Conservation (phyloP, 2,329 filamentous ascomycete species). For the Dryadomyces quercus-mongolicae region DNA sequence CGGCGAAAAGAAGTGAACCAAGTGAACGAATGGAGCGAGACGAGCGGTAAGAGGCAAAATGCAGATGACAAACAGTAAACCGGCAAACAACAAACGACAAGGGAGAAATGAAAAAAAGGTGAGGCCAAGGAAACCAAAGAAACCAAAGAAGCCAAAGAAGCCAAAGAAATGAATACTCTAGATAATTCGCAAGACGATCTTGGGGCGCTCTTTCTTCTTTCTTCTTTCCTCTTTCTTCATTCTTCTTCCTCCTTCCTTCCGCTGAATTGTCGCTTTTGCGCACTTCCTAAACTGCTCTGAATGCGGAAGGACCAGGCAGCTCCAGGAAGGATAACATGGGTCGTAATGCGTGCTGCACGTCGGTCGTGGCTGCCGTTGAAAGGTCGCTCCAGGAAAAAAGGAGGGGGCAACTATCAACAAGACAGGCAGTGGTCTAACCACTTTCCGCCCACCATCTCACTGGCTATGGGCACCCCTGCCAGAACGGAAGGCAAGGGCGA, state of each 20-base stretch:
- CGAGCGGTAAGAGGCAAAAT: no score
- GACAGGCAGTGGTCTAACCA: not conserved
- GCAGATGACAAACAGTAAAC: no score
- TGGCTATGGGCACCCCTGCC: not conserved
- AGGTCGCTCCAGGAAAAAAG: constrained; percentile 17
- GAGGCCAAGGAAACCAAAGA: no score
- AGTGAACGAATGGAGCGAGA: no score
- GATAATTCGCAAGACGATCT: no score
- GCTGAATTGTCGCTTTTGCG: not conserved
- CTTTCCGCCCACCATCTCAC: not conserved
- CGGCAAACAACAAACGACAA: no score
- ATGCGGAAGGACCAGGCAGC: not conserved
- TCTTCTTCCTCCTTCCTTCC: not conserved
- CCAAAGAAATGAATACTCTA: no score
- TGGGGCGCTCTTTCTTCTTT: not conserved
- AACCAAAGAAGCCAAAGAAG: no score
- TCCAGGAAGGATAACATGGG: not conserved
- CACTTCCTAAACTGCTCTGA: not conserved
- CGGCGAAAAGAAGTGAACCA: no score
- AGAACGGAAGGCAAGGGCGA: not conserved
- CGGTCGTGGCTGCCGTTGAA: constrained; percentile 36
- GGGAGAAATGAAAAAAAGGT: no score
- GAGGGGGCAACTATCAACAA: constrained; percentile 3
- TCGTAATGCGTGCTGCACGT: constrained; percentile 24
- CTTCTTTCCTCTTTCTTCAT: not conserved